Conservation (phyloP, 257 asterid species). For the Nicotiana benthamiana region DNA sequence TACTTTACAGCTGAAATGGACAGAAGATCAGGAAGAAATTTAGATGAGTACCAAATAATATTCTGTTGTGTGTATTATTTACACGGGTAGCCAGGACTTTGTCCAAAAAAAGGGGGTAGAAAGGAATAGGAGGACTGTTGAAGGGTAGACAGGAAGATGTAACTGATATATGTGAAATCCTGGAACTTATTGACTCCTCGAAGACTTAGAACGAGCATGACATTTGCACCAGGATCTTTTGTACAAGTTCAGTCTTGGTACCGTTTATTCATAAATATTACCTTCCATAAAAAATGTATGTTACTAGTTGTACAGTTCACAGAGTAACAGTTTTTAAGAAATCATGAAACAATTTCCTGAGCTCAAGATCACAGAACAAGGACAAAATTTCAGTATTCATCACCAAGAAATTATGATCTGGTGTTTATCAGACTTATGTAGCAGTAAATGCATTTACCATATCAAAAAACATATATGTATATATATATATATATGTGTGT, state of each 20-base stretch:
- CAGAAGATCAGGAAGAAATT: not conserved
- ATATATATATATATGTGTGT: too few relatives aligned
- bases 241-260: not conserved
- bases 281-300: not conserved
- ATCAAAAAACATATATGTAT: too few relatives aligned
- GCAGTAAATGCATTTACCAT: too few relatives aligned
- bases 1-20: not conserved
- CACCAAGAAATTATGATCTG: not conserved
- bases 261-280: not conserved
- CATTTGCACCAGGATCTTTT: not conserved
- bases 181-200: not conserved
- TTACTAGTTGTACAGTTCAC: not conserved
- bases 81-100: not conserved
- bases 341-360: constrained; percentile 1
- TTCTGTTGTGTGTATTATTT: not conserved
- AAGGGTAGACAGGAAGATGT: not conserved
- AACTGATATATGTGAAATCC: not conserved
- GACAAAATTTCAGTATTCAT: not conserved
- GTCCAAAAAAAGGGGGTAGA: not conserved
- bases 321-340: not conserved
- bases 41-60: not conserved
- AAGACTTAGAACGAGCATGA: not conserved
- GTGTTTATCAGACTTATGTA: too few relatives aligned
- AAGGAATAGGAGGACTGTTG: not conserved
- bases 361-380: not conserved